phyloP scores from a whole-genome alignment of 129 eudicot genomes.

The Ambrosia trifida region DNA sequence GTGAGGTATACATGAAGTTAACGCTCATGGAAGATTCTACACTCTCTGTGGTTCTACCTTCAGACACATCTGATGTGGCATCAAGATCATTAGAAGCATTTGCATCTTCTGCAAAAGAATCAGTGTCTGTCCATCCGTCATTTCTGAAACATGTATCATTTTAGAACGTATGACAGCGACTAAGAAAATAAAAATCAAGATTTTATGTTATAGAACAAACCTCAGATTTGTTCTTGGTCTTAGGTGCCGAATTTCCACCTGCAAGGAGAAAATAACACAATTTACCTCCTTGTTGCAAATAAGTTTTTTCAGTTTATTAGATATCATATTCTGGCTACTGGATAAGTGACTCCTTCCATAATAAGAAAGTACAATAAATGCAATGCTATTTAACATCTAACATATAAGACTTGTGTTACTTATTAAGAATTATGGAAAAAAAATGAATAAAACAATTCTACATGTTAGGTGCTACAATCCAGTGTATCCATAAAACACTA shows the following conservation, averaged over 20 bases:
- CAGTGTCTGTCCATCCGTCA: slow-evolving; percentile 47
- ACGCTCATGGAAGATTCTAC: slow-evolving; percentile 44
- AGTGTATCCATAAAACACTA: background rate
- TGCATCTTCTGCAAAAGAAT: slow-evolving; percentile 47
- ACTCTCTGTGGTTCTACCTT: slow-evolving; percentile 44
- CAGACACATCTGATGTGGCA: slow-evolving; percentile 54
- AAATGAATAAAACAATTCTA: background rate
- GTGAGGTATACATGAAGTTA: slow-evolving; percentile 36
- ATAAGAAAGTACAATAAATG: background rate
- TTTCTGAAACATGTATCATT: slow-evolving; percentile 30
- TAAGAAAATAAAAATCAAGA: slow-evolving; percentile 2
- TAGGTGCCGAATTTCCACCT: slow-evolving; percentile 67
- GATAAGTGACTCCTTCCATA: slow-evolving; percentile 8
- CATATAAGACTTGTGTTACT: background rate
- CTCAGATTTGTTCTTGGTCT: slow-evolving; percentile 51
- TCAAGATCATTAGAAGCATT: slow-evolving; percentile 54
- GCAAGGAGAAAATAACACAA: slow-evolving; percentile 33
- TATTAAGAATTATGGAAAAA: background rate
- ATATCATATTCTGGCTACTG: background rate
- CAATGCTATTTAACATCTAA: slow-evolving; percentile 6
- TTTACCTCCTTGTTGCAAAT: background rate
- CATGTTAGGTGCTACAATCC: background rate
- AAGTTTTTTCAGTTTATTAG: background rate
- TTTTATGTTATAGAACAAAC: slow-evolving; percentile 39
- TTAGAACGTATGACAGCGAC: background rate